phyloP scores from a whole-genome alignment of 2,329 filamentous ascomycete genomes.

The Colletotrichum higginsianum region DNA sequence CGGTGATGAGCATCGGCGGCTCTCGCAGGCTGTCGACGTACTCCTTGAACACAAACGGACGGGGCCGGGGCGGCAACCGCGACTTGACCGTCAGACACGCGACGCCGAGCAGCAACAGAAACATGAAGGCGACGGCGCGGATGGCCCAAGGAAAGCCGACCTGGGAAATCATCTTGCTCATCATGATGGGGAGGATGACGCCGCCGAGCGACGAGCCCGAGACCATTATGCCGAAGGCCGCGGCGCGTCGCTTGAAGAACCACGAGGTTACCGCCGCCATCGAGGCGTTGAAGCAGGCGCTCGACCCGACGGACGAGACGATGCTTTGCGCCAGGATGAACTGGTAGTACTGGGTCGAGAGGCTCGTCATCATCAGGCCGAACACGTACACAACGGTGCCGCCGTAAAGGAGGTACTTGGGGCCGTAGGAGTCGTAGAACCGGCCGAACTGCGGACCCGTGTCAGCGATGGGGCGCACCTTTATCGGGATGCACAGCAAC shows the following conservation, averaged over 20 bases:
- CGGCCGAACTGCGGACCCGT: slow-evolving; percentile 63
- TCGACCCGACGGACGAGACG: slow-evolving; percentile 58
- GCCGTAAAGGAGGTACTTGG: slow-evolving; percentile 67
- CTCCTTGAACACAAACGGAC: slow-evolving; percentile 61
- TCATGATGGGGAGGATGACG: slow-evolving; percentile 73
- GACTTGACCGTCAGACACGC: slow-evolving; percentile 56
- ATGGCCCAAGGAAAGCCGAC: slow-evolving; percentile 66
- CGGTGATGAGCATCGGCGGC: slow-evolving; percentile 58
- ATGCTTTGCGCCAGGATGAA: slow-evolving; percentile 61
- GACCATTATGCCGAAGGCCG: slow-evolving; percentile 68
- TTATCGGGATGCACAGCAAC: slow-evolving; percentile 46
- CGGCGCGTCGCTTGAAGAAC: slow-evolving; percentile 67
- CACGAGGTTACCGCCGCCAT: slow-evolving; percentile 63
- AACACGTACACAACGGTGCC: slow-evolving; percentile 73
- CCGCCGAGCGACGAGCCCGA: slow-evolving; percentile 70
- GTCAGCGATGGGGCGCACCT: not conserved
- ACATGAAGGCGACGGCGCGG: slow-evolving; percentile 62
- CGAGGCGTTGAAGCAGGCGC: slow-evolving; percentile 59
- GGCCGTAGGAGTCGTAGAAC: slow-evolving; percentile 76
- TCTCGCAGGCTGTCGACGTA: slow-evolving; percentile 65
- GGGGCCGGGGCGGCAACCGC: slow-evolving; percentile 61
- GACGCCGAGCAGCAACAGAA: slow-evolving; percentile 55
- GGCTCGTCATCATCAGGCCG: slow-evolving; percentile 75
- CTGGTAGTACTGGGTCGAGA: slow-evolving; percentile 62
- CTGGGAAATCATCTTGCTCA: slow-evolving; percentile 65